Percentiles rank a stretch among this genome's conserved stretches.
Evolutionary conservation across 2,329 filamentous ascomycete genomes (phyloP).

Genomic region (Aspergillus candidus): DNA sequence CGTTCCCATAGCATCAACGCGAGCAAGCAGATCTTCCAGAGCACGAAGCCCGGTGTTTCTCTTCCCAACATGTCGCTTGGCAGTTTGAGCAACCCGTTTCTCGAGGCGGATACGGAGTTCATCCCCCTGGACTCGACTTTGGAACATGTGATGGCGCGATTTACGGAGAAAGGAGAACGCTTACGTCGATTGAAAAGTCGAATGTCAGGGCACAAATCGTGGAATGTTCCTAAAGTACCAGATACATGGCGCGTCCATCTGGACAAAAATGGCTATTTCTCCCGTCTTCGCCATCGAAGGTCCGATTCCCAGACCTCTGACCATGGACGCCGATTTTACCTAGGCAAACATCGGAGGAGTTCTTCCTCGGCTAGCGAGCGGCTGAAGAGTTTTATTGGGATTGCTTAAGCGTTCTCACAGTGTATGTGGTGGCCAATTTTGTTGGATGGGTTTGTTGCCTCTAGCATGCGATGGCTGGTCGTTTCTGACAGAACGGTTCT

Average conservation of each 20-base stretch:
- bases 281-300: not conserved
- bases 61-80: constrained; percentile 16
- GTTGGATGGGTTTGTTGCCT: too few relatives aligned
- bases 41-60: constrained; percentile 5
- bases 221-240: constrained; percentile 4
- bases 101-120: constrained; percentile 14
- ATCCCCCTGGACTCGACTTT: constrained; percentile 18
- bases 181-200: constrained; percentile 6
- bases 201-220: constrained; percentile 9
- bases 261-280: not conserved
- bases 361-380: constrained; percentile 3
- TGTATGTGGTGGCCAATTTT: not conserved
- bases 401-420: not conserved
- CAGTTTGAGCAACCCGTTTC: constrained; percentile 11
- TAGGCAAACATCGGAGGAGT: constrained; percentile 1
- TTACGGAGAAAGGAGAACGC: constrained; percentile 8
- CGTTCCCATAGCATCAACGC: constrained; percentile 22
- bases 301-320: not conserved
- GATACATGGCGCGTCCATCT: not conserved
- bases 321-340: not conserved
- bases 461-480: too few relatives aligned
- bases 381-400: not conserved
- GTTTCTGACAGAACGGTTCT: not conserved
- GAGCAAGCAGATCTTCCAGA: constrained; percentile 17
- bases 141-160: constrained; percentile 12